These are phyloP conservation scores for Rachicladosporium sp. DNA, from an alignment of 2,329 filamentous ascomycete genomes.

Conservation along the genomic window DNA sequence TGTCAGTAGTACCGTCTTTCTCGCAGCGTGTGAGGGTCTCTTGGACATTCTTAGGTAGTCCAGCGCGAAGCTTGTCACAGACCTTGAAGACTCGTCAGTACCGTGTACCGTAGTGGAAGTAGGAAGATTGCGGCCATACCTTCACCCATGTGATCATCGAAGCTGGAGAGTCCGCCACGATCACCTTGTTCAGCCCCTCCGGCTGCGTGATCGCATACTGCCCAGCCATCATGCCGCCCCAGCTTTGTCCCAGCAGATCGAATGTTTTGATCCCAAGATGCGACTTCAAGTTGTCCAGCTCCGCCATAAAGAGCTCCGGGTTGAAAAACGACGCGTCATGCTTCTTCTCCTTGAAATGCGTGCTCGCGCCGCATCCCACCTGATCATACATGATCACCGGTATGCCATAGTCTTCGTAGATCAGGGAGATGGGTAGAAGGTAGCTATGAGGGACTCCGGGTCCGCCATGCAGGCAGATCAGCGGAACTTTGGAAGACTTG, in stretches of 20 bases:
- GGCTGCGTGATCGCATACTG: slow-evolving; percentile 30
- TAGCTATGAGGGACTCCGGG: slow-evolving; percentile 32
- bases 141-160: slow-evolving; percentile 20
- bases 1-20: slow-evolving; percentile 18
- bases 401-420: slow-evolving; percentile 22
- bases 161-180: slow-evolving; percentile 22
- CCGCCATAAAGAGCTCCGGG: slow-evolving; percentile 32
- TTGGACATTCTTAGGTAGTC: slow-evolving; percentile 18
- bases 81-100: not conserved
- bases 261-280: slow-evolving; percentile 24
- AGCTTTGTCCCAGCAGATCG: slow-evolving; percentile 38
- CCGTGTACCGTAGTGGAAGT: too few species aligned
- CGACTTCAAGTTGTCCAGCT: slow-evolving; percentile 34
- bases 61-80: slow-evolving; percentile 10
- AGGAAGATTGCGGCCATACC: too few species aligned
- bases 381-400: slow-evolving; percentile 45
- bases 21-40: slow-evolving; percentile 20
- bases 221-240: slow-evolving; percentile 41
- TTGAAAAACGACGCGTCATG: slow-evolving; percentile 38
- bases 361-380: slow-evolving; percentile 38
- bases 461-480: slow-evolving; percentile 34
- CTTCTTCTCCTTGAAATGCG: slow-evolving; percentile 34
- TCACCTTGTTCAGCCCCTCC: slow-evolving; percentile 26
- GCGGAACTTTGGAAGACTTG: slow-evolving; percentile 11
- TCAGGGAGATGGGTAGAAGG: slow-evolving; percentile 26